phyloP scores from a whole-genome alignment of 2,329 filamentous ascomycete species.

The Thelonectria discophora region DNA sequence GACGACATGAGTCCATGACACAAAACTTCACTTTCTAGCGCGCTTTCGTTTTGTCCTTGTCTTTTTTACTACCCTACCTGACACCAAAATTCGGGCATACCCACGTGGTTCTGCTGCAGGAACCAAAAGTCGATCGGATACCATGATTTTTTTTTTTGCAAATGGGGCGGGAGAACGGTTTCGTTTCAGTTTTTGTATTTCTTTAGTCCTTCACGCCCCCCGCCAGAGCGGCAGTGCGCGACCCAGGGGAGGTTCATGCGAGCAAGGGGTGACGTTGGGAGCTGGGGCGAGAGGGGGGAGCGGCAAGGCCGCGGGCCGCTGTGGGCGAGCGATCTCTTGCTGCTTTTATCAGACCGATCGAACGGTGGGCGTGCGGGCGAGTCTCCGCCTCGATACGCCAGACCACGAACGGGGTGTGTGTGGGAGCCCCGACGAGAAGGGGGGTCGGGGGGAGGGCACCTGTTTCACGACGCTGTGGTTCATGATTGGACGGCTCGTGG shows the following conservation, averaged over 20 bases:
- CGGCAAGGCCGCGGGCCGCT: constrained; percentile 48
- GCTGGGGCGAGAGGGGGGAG: constrained; percentile 37
- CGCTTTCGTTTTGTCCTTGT: constrained; percentile 22
- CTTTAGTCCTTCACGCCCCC: constrained; percentile 32
- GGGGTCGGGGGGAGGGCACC: constrained; percentile 39
- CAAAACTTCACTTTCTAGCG: constrained; percentile 35
- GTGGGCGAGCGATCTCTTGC: constrained; percentile 52
- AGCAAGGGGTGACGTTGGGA: constrained; percentile 41
- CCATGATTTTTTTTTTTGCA: constrained; percentile 31
- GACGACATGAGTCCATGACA: constrained; percentile 25
- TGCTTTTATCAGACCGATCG: constrained; percentile 48
- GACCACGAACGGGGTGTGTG: constrained; percentile 40
- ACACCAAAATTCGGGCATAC: constrained; percentile 28
- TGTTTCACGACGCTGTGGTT: constrained; percentile 59
- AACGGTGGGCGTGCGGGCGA: constrained; percentile 40
- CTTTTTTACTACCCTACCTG: constrained; percentile 14
- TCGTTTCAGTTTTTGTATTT: constrained; percentile 25
- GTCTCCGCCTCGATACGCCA: constrained; percentile 39
- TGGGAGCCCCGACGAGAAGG: constrained; percentile 28
- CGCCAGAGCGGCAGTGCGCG: constrained; percentile 32
- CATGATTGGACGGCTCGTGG: constrained; percentile 61
- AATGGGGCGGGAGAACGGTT: background rate
- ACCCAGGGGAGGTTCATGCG: constrained; percentile 36
- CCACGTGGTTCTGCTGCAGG: constrained; percentile 36
- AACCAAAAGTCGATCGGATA: constrained; percentile 31